A percentile compares a stretch with the other conserved stretches of the same genome.
phyloP scores from a whole-genome alignment of 108 stramenopile genomes.

The Pseudonitzschia pungens region DNA sequence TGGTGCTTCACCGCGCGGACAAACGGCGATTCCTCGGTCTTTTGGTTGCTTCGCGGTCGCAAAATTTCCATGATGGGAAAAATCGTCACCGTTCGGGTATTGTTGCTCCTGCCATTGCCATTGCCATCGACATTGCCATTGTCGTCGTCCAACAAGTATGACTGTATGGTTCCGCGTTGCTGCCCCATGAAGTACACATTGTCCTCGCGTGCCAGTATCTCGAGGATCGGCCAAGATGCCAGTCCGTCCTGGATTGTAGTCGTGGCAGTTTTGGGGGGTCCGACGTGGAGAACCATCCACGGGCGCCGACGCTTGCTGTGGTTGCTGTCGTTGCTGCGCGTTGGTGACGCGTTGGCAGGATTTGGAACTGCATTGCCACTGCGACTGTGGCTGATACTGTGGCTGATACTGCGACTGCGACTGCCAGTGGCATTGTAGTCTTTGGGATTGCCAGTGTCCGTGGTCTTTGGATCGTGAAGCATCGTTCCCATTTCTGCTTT shows the following conservation, averaged over 20 bases:
- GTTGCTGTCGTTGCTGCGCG: not conserved
- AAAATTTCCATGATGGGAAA: not conserved
- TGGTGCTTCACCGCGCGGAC: not conserved
- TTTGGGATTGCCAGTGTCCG: too few species aligned
- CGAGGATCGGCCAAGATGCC: not conserved
- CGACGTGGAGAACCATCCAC: slow-evolving; percentile 7
- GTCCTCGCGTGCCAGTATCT: not conserved
- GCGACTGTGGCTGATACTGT: not conserved
- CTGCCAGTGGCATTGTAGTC: too few species aligned
- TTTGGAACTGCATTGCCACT: not conserved
- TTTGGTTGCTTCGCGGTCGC: not conserved
- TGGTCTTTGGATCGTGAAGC: too few species aligned
- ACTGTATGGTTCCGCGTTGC: not conserved
- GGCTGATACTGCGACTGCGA: too few species aligned
- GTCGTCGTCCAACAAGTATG: not conserved
- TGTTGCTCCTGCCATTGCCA: not conserved
- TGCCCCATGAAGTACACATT: slow-evolving; percentile 2
- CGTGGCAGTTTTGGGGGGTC: slow-evolving; percentile 14
- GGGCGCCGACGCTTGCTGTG: not conserved
- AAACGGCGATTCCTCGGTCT: not conserved
- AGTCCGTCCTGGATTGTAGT: not conserved
- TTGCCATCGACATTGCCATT: not conserved
- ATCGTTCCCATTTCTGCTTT: too few species aligned
- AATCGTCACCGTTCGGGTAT: not conserved
- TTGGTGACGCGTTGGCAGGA: too few species aligned